Evolutionary conservation across 2,329 filamentous ascomycete species (phyloP), one percentile per base, ranked within the genome.

Genomic region (Incumbomyces delicatus): DNA sequence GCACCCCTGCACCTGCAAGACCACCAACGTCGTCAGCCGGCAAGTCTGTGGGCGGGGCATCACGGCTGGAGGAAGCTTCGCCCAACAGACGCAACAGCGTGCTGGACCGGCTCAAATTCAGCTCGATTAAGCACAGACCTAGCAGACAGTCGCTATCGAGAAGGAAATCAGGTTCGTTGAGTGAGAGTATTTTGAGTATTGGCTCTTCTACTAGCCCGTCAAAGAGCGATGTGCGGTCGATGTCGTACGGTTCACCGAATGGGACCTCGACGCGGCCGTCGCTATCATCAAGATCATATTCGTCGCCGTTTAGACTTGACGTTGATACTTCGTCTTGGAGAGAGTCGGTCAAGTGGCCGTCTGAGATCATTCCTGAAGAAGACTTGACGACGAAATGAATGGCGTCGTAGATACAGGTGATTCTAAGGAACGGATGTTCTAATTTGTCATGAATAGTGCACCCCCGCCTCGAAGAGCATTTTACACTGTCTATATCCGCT

Each of bases 281-380:
- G 10, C 20, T 16, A n/a, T 14, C 18, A 22, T 14, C 8, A 22
- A 41, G 38, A 27, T 8, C 12, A 18, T 22, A 22, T n/a, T 10
- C 40, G 12, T 32, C 27, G 18, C 41, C 31, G 5, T 44, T 34
- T n/a, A 35, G 29, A 29, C 20, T 44, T 8, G 41, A 44, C 17
- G 41, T 44, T 36, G 32, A 44, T 32, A 44, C 41, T 6, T 44
- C 41, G 17, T 35, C 41, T 11, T 44, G 41, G 41, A 35, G 41
- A 18, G 41, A 44, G 4, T 13, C 41, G 41, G 31, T 44, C 32
- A 35, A 44, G 20, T 44, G 41, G 41, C 41, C 41, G n/a, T 29
- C 41, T 17, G 41, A 44, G 20, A 36, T 44, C 20, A 37, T 44
- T n/a, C 14, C 33, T 11, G 41, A 44, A 29, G 41, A 44, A 30